phyloP scores from a whole-genome alignment of 768 basidiomycete genomes.

The Hericium coralloides region DNA sequence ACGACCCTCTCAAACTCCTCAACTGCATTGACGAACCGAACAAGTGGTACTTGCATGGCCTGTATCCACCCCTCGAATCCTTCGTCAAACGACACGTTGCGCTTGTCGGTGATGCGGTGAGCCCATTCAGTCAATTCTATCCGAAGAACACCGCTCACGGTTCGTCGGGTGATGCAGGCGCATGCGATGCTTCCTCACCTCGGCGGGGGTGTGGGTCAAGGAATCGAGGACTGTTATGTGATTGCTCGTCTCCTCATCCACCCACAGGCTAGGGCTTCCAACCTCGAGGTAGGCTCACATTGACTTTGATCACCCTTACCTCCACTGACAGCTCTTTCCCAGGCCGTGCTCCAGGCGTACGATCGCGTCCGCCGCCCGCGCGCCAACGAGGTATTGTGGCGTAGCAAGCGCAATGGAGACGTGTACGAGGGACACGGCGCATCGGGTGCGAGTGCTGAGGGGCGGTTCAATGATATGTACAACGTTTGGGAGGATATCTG shows the following conservation, averaged over 20 bases:
- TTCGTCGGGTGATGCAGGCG: conserved; percentile 21
- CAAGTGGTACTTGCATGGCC: conserved; percentile 44
- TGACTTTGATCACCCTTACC: background rate
- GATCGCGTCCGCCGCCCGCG: conserved; percentile 35
- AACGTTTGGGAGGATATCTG: conserved; percentile 41
- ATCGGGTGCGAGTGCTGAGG: conserved; percentile 19
- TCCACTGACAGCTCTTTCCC: conserved; percentile 4
- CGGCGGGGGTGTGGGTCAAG: conserved; percentile 50
- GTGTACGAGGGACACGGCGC: conserved; percentile 34
- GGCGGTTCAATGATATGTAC: conserved; percentile 25
- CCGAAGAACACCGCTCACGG: background rate
- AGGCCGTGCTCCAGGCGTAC: conserved; percentile 44
- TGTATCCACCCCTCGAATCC: conserved; percentile 35
- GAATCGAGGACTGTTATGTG: conserved; percentile 45
- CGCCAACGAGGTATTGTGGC: conserved; percentile 38
- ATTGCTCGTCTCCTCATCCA: conserved; percentile 37
- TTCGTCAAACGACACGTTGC: conserved; percentile 37
- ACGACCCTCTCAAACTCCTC: conserved; percentile 32
- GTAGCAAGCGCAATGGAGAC: conserved; percentile 33
- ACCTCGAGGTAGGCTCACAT: conserved; percentile 31
- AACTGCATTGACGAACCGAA: conserved; percentile 34
- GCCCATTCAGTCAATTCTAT: background rate
- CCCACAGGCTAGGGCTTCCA: conserved; percentile 28
- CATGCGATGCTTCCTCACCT: conserved; percentile 54
- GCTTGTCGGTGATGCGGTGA: conserved; percentile 42